A percentile compares a stretch with the other conserved stretches of the same genome.
phyloP scores from a whole-genome alignment of 352 stramenopile genomes.

The Phytopythium delawarense region DNA sequence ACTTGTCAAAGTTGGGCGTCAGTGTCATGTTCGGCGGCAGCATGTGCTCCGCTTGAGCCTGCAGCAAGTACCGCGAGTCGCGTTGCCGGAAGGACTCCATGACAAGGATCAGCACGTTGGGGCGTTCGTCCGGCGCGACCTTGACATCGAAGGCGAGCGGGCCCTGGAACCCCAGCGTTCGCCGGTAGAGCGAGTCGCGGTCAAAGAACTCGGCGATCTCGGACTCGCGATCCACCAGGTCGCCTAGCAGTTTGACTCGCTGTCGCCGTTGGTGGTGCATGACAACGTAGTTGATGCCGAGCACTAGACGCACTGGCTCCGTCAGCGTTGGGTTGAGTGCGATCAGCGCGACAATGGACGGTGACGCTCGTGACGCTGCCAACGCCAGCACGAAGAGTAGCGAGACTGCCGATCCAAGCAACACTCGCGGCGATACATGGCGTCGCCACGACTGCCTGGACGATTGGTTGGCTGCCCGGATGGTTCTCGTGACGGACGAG shows the following conservation, averaged over 20 bases:
- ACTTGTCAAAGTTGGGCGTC: constrained; percentile 60
- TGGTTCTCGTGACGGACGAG: constrained; percentile 1
- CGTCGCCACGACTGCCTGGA: constrained; percentile 9
- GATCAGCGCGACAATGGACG: constrained; percentile 50
- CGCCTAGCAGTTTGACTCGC: constrained; percentile 18
- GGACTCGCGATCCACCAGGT: constrained; percentile 45
- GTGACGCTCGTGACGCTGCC: constrained; percentile 22
- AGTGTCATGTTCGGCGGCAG: constrained; percentile 45
- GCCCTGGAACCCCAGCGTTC: constrained; percentile 43
- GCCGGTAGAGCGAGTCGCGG: constrained; percentile 39
- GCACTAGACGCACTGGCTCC: constrained; percentile 32
- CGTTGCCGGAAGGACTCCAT: constrained; percentile 62
- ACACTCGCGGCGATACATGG: constrained; percentile 17
- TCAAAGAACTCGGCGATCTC: constrained; percentile 35
- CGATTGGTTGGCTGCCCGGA: background rate
- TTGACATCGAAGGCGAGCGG: constrained; percentile 51
- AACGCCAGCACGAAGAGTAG: constrained; percentile 22
- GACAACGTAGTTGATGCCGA: constrained; percentile 20
- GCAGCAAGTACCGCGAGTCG: constrained; percentile 50
- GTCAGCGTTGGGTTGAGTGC: constrained; percentile 50
- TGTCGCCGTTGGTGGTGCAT: constrained; percentile 2
- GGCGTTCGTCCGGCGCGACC: constrained; percentile 27
- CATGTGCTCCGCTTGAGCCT: constrained; percentile 23
- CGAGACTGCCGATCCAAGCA: constrained; percentile 18
- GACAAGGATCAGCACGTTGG: constrained; percentile 63